These are phyloP conservation scores for Epichloe typhina DNA, from an alignment of 2,329 filamentous ascomycete species.

Conservation along the genomic window DNA sequence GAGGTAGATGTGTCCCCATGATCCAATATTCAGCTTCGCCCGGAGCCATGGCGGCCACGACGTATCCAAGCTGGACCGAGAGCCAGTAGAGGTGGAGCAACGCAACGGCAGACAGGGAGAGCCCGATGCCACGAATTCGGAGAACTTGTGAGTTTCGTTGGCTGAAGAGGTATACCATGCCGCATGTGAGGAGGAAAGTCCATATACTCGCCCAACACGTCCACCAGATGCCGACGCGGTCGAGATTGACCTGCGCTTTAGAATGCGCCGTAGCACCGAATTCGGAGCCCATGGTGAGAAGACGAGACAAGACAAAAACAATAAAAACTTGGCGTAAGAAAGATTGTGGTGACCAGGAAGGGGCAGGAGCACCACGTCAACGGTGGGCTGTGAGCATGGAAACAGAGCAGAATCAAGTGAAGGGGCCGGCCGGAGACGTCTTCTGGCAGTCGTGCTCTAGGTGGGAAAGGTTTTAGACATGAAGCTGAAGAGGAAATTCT, in stretches of 20 bases:
- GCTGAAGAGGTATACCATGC: conserved; percentile 25
- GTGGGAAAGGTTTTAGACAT: too few species aligned
- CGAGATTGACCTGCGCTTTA: conserved; percentile 9
- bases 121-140: conserved; percentile 24
- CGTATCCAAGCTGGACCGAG: conserved; percentile 24
- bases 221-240: conserved; percentile 23
- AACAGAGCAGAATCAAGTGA: too few species aligned
- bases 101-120: conserved; percentile 26
- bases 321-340: not conserved
- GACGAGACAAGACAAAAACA: too few species aligned
- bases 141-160: conserved; percentile 24
- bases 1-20: conserved; percentile 51
- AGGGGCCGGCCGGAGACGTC: too few species aligned
- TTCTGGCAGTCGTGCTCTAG: too few species aligned
- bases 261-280: conserved; percentile 12
- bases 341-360: not conserved
- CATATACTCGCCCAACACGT: conserved; percentile 18
- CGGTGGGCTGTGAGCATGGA: too few species aligned
- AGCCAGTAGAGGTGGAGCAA: conserved; percentile 29
- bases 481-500: too few species aligned
- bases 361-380: too few species aligned
- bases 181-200: conserved; percentile 21
- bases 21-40: conserved; percentile 47
- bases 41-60: conserved; percentile 25
- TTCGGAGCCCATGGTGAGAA: conserved; percentile 14